phyloP scores from a whole-genome alignment of 1,139 yeast species.

The Protomyces inouyei region DNA sequence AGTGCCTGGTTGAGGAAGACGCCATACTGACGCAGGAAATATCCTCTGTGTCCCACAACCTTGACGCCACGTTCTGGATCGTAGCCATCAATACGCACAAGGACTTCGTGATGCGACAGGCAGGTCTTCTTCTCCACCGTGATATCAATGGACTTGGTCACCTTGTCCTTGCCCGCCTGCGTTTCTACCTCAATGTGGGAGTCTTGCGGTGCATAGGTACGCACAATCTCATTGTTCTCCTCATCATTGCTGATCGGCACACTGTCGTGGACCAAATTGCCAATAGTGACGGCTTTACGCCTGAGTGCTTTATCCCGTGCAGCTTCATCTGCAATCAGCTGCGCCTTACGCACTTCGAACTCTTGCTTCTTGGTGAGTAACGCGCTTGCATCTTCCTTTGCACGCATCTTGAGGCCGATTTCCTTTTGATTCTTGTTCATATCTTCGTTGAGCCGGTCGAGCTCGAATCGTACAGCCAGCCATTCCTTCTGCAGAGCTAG shows the following conservation, averaged over 20 bases:
- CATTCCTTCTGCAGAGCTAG: slow-evolving; percentile 11
- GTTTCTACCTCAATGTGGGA: slow-evolving; percentile 36
- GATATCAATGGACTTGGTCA: slow-evolving; percentile 31
- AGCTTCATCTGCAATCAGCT: slow-evolving; percentile 61
- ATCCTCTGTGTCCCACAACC: slow-evolving; percentile 98
- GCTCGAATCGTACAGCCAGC: slow-evolving; percentile 55
- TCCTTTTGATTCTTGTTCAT: slow-evolving; percentile 85
- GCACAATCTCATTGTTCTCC: slow-evolving; percentile 72
- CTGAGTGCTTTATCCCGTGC: slow-evolving; percentile 71
- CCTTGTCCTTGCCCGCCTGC: slow-evolving; percentile 1
- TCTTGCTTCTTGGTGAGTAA: slow-evolving; percentile 74
- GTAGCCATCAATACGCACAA: slow-evolving; percentile 90
- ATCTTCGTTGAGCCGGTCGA: slow-evolving; percentile 83
- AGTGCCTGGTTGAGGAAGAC: slow-evolving; percentile 96
- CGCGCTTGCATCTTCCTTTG: slow-evolving; percentile 88
- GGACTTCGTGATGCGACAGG: slow-evolving; percentile 91
- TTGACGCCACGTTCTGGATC: slow-evolving; percentile 99
- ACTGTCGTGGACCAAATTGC: slow-evolving; percentile 87
- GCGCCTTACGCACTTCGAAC: slow-evolving; percentile 64
- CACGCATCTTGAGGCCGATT: slow-evolving; percentile 86
- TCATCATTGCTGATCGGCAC: slow-evolving; percentile 86
- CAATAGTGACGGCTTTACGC: slow-evolving; percentile 78
- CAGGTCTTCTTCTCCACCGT: slow-evolving; percentile 59
- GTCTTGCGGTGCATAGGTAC: slow-evolving; percentile 73
- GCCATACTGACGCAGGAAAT: slow-evolving; percentile 89